Conservation (phyloP, 352 stramenopile species). For the Globisporangium alternatum region DNA sequence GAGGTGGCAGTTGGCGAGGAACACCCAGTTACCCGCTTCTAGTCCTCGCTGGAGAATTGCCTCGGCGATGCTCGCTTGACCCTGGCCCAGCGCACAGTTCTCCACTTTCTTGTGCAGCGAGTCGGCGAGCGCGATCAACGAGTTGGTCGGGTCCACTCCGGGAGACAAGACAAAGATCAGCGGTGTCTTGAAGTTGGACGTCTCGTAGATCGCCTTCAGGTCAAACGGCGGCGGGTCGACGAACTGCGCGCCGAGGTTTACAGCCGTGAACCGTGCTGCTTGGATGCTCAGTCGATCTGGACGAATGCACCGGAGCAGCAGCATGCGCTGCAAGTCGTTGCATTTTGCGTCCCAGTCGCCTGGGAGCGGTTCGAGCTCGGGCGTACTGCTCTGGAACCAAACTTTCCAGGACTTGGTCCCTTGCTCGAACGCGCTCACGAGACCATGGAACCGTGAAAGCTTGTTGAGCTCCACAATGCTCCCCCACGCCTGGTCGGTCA, state of each 20-base stretch:
- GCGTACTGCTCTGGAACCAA: conserved; percentile 85
- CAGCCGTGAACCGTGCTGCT: conserved; percentile 87
- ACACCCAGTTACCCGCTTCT: conserved; percentile 91
- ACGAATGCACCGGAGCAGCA: conserved; percentile 92
- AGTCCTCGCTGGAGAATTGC: conserved; percentile 86
- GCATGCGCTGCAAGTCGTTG: conserved; percentile 92
- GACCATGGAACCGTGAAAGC: conserved; percentile 81
- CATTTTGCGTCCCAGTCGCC: conserved; percentile 92
- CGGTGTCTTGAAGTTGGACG: conserved; percentile 85
- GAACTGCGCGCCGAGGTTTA: conserved; percentile 90
- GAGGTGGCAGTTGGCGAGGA: conserved; percentile 95
- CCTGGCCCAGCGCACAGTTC: conserved; percentile 92
- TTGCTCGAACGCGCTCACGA: conserved; percentile 91
- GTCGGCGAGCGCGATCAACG: conserved; percentile 86
- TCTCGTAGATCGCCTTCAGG: conserved; percentile 88
- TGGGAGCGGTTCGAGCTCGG: conserved; percentile 89
- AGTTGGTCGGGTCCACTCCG: conserved; percentile 93
- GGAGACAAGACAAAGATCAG: conserved; percentile 96
- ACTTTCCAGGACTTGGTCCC: conserved; percentile 73
- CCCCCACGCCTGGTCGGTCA: conserved; percentile 84
- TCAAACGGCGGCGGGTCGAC: conserved; percentile 93
- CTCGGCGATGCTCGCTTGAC: conserved; percentile 90
- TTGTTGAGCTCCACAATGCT: conserved; percentile 93
- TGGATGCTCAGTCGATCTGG: conserved; percentile 92
- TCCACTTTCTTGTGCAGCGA: conserved; percentile 83